Base-by-base conservation (phyloP, 108 stramenopile genomes). In the Cyclotella distinguenda region DNA sequence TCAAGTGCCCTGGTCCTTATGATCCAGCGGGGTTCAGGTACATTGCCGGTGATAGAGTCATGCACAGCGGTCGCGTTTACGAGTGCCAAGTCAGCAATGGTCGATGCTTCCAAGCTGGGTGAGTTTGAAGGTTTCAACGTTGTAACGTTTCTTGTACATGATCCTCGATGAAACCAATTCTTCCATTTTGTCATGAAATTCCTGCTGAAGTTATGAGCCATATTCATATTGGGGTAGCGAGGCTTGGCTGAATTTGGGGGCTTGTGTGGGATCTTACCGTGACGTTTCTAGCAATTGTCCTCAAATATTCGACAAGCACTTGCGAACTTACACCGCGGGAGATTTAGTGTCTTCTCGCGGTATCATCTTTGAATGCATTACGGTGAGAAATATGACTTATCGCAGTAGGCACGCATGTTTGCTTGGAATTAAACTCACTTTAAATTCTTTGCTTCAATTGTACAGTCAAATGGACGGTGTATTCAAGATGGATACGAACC, bases 401-500 rank as follows among this genome's bases (percentile, higher is more conserved):
- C n/a, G n/a, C n/a, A n/a, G n/a, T n/a, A n/a, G n/a, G n/a, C n/a
- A n/a, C n/a, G n/a, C n/a, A n/a, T n/a, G n/a, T n/a, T n/a, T n/a
- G n/a, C n/a, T n/a, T n/a, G n/a, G n/a, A n/a, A n/a, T n/a, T n/a
- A n/a, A n/a, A n/a, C n/a, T n/a, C n/a, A n/a, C n/a, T n/a, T n/a
- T n/a, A n/a, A n/a, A n/a, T n/a, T n/a, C n/a, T n/a, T n/a, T n/a
- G n/a, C n/a, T n/a, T n/a, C n/a, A n/a, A n/a, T n/a, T n/a, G n/a
- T n/a, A n/a, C n/a, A n/a, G n/a, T 42, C 40, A 2, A 42, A 42
- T 16, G 40, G 40, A 13, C 40, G 40, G n/a, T 42, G 40, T 42
- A 42, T 42, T 42, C 40, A 42, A 42, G 40, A 42, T 42, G 40
- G 40, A 1, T 42, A 42, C 40, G 40, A 42, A 16, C 40, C 40